Conservation (phyloP, 768 basidiomycete species). For the Mycena galericulata region DNA sequence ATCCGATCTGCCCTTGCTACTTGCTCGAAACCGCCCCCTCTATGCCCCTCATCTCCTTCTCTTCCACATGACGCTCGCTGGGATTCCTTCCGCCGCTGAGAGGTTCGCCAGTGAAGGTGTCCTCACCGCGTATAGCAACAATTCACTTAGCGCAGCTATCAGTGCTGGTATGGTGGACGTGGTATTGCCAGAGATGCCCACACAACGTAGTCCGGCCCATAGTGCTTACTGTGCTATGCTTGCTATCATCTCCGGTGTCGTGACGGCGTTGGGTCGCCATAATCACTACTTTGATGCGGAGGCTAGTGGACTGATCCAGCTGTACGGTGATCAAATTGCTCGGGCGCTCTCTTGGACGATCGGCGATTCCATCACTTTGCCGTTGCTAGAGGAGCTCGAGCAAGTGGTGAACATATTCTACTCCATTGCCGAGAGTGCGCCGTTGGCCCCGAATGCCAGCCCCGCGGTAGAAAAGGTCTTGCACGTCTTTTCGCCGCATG, state of each 20-base stretch:
- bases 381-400: conserved; percentile 86
- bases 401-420: conserved; percentile 83
- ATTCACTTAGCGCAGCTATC: conserved; percentile 80
- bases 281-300: conserved; percentile 88
- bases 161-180: conserved; percentile 81
- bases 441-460: conserved; percentile 57
- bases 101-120: conserved; percentile 87
- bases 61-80: conserved; percentile 89
- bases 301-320: conserved; percentile 85
- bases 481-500: conserved; percentile 73
- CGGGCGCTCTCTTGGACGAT: conserved; percentile 86
- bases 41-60: conserved; percentile 84
- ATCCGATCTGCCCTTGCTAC: conserved; percentile 72
- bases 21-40: conserved; percentile 71
- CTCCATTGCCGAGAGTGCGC: conserved; percentile 71
- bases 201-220: conserved; percentile 84
- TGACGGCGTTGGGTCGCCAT: conserved; percentile 69
- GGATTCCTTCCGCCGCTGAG: conserved; percentile 83
- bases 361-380: conserved; percentile 79
- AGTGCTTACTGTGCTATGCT: conserved; percentile 88
- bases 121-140: conserved; percentile 85
- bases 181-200: conserved; percentile 74
- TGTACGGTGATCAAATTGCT: conserved; percentile 85
- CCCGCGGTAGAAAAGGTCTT: conserved; percentile 73
- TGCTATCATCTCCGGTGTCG: conserved; percentile 79